Evolutionary conservation across 805 yeast species (phyloP).

Genomic region (Kazachstania africana): DNA sequence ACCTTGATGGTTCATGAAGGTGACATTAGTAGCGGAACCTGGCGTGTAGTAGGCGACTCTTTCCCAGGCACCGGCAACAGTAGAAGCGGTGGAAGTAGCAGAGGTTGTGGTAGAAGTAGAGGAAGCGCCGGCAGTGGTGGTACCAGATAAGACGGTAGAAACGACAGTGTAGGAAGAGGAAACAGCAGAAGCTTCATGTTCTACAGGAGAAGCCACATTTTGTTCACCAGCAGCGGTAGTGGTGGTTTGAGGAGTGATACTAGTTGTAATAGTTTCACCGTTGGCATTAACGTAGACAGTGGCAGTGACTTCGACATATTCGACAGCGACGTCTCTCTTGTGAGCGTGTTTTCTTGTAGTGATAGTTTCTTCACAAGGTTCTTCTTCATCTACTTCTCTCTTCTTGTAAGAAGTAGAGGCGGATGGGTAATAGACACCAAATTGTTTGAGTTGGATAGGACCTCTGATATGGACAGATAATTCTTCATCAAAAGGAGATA

Average conservation of each 20-base stretch:
- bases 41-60: slow-evolving; percentile 68
- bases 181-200: not conserved
- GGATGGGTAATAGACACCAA: slow-evolving; percentile 79
- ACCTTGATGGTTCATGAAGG: slow-evolving; percentile 82
- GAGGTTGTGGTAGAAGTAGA: slow-evolving; percentile 24
- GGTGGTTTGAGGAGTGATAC: slow-evolving; percentile 2
- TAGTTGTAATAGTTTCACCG: slow-evolving; percentile 31
- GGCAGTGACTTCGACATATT: slow-evolving; percentile 61
- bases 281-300: slow-evolving; percentile 56
- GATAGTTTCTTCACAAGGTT: slow-evolving; percentile 5
- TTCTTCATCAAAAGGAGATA: slow-evolving; percentile 58
- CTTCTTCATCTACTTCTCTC: slow-evolving; percentile 31
- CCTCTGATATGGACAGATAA: slow-evolving; percentile 73
- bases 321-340: slow-evolving; percentile 51
- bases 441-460: slow-evolving; percentile 49
- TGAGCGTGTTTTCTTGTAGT: slow-evolving; percentile 31
- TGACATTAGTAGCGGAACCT: slow-evolving; percentile 58
- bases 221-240: slow-evolving; percentile 8
- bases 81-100: slow-evolving; percentile 28
- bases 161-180: not conserved
- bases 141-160: not conserved
- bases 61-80: slow-evolving; percentile 49
- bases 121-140: slow-evolving; percentile 23
- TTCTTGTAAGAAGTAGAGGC: slow-evolving; percentile 35
- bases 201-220: slow-evolving; percentile 2